Conservation (phyloP, 495 filamentous ascomycete species). For the Parathielavia appendiculata region DNA sequence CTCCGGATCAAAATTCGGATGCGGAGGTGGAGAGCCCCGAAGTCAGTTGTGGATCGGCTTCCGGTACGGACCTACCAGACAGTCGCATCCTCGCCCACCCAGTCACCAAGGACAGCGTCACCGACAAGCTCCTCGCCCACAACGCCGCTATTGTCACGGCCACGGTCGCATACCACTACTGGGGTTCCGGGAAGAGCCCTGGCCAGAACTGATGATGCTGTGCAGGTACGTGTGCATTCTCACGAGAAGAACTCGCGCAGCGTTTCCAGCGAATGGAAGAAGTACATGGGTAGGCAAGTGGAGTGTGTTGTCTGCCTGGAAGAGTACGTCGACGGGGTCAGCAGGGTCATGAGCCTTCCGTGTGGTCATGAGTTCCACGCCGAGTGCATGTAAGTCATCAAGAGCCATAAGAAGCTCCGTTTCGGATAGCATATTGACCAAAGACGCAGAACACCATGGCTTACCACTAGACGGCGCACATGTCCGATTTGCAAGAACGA, state of each 20-base stretch:
- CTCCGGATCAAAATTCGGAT: conserved; percentile 84
- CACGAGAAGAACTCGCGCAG: conserved; percentile 49
- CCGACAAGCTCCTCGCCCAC: conserved; percentile 60
- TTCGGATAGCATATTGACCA: conserved; percentile 24
- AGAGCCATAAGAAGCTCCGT: background rate
- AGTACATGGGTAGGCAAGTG: conserved; percentile 79
- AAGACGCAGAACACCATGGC: conserved; percentile 82
- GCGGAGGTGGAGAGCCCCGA: conserved; percentile 90
- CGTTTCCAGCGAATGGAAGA: conserved; percentile 59
- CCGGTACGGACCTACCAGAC: conserved; percentile 93
- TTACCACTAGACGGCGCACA: conserved; percentile 87
- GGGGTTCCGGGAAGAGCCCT: conserved; percentile 47
- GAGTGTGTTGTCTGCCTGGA: conserved; percentile 98
- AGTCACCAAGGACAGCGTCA: conserved; percentile 51
- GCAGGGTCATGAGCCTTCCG: conserved; percentile 93
- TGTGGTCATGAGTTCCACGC: conserved; percentile 98
- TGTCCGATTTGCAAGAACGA: conserved; percentile 98
- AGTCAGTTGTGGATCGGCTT: conserved; percentile 90
- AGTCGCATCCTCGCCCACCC: conserved; percentile 57
- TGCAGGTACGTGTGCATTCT: conserved; percentile 29
- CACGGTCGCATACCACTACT: conserved; percentile 62
- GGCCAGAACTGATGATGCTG: conserved; percentile 34
- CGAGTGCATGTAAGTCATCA: conserved; percentile 88
- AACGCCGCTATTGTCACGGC: conserved; percentile 68
- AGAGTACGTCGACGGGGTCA: conserved; percentile 93